Conservation (phyloP, 1,139 yeast genomes). For the Diutina mesorugosa region DNA sequence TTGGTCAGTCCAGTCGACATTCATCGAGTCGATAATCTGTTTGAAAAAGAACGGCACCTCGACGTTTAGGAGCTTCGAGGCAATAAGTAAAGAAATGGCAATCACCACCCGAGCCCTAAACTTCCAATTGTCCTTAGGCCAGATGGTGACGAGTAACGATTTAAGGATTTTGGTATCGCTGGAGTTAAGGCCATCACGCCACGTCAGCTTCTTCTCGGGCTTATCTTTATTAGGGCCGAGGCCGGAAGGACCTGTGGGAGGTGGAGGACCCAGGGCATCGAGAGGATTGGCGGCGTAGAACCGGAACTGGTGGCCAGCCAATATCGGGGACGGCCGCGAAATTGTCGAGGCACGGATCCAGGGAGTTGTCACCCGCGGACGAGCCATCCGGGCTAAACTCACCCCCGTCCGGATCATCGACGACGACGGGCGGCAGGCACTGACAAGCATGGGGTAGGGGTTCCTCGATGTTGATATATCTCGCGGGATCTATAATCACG, state of each 20-base stretch:
- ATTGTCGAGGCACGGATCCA: neutral
- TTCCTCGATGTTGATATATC: neutral
- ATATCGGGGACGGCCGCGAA: neutral
- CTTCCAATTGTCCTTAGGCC: constrained; percentile 74
- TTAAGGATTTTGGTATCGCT: constrained; percentile 27
- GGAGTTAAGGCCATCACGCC: neutral
- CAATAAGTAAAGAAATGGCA: constrained; percentile 62
- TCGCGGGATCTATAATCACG: neutral
- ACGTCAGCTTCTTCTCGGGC: neutral
- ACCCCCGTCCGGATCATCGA: neutral
- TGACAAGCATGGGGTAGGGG: neutral
- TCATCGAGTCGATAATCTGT: constrained; percentile 82
- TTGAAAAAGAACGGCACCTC: constrained; percentile 95
- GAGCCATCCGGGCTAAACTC: neutral
- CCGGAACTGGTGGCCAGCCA: neutral
- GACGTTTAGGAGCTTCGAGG: constrained; percentile 76
- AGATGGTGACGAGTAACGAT: constrained; percentile 60
- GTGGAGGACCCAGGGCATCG: constrained; percentile 1
- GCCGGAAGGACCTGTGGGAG: neutral
- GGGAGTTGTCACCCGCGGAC: neutral
- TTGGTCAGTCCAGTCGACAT: constrained; percentile 66
- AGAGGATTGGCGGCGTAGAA: neutral
- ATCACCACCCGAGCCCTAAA: constrained; percentile 65
- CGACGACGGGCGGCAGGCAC: neutral
- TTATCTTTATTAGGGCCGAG: neutral